phyloP scores from a whole-genome alignment of 176 grass and related monocot genomes.

The Pontederia paniculata region DNA sequence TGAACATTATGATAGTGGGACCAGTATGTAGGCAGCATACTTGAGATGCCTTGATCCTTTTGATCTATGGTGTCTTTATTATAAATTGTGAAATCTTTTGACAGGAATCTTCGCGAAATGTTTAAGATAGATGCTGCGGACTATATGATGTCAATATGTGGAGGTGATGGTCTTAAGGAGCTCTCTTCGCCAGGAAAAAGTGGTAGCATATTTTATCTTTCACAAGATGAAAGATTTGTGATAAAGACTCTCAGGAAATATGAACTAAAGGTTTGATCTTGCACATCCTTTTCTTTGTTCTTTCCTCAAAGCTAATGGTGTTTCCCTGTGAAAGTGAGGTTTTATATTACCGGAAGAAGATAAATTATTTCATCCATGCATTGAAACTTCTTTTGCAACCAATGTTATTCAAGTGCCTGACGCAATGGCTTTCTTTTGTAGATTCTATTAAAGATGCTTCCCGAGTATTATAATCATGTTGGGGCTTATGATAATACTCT shows the following conservation, averaged over 20 bases:
- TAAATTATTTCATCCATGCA: too few species aligned
- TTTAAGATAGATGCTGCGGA: slow-evolving; percentile 99
- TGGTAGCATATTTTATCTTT: slow-evolving; percentile 96
- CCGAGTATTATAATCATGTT: slow-evolving; percentile 88
- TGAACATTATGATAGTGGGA: too few species aligned
- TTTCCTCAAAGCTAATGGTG: too few species aligned
- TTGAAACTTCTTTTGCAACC: too few species aligned
- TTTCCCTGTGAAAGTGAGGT: too few species aligned
- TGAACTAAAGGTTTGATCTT: slow-evolving; percentile 75
- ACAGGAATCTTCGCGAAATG: slow-evolving; percentile 94
- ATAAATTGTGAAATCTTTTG: neutral
- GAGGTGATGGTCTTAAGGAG: slow-evolving; percentile 76
- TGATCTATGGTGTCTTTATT: too few species aligned
- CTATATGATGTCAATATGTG: slow-evolving; percentile 99
- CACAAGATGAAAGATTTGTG: slow-evolving; percentile 97
- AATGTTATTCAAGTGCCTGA: too few species aligned
- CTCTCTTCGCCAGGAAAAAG: slow-evolving; percentile 99
- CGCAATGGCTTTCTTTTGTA: slow-evolving; percentile 23
- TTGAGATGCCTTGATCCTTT: too few species aligned
- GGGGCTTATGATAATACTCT: slow-evolving; percentile 94
- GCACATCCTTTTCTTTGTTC: too few species aligned
- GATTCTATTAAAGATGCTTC: slow-evolving; percentile 96
- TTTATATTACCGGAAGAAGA: too few species aligned
- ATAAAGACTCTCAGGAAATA: slow-evolving; percentile 98
- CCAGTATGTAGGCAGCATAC: too few species aligned